Base-by-base conservation (phyloP, 352 stramenopile genomes). In the Pythium graminicola region DNA sequence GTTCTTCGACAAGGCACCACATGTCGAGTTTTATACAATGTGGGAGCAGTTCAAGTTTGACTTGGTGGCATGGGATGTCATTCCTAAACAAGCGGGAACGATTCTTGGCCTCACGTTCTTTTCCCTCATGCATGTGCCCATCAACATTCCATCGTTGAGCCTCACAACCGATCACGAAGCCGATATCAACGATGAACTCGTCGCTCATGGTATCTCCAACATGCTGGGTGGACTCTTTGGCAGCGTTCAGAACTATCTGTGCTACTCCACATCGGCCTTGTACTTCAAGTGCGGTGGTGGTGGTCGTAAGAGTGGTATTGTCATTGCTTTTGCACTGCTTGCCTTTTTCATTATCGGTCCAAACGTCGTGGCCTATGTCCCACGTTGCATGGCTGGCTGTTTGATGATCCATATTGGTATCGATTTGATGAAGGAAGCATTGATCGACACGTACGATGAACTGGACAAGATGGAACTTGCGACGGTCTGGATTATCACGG, bases 51-150 rank as follows among this genome's bases (percentile, higher is more conserved):
- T 86, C 44, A 62, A 85, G 32, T 84, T 89, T 23, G 73, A 53
- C 4, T 63, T 71, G 0, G 72, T 93, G 8, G 74, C 62, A 3
- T 93, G 82, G 82, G 50, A 67, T 20, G 68, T 89, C 1, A 86
- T 93, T 43, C 77, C 79, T 0, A 86, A 83, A 56, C 80, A 90
- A 42, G 65, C 73, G 14, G 76, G 76, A 29, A 90, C 80, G 20
- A 81, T 97, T 42, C 26, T 97, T 1, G 83, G 86, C 0, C 72
- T 98, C 32, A 88, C 82, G 13, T 72, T 95, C 38, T 98, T 98
- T 67, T 96, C 85, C 41, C 72, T 97, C 36, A 96, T 97, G 75
- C 88, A 97, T 65, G 93, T 97, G 31, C 93, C 93, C 0, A 97
- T 98, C 49, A 97, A 97, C 58, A 97, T 98, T 57, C 92, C 94